Percentiles rank a stretch among this genome's conserved stretches.
phyloP scores from a whole-genome alignment of 306 rosid genomes.

The Spatholobus suberectus region DNA sequence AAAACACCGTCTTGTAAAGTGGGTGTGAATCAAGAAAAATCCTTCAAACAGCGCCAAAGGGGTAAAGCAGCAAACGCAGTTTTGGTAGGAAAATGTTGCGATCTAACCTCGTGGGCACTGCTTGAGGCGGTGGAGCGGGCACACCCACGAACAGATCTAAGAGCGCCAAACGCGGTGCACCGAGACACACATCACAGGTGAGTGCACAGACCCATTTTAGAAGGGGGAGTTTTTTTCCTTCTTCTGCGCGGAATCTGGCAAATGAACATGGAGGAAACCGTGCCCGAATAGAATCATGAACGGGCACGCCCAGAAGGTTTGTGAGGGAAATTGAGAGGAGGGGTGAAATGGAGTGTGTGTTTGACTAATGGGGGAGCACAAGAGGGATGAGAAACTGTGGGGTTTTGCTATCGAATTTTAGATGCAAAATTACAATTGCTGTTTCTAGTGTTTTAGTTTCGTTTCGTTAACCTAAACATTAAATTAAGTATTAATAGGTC shows the following conservation, averaged over 20 bases:
- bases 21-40: constrained; percentile 36
- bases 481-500: too few species aligned
- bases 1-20: constrained; percentile 34
- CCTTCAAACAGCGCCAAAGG: constrained; percentile 25
- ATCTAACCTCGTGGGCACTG: constrained; percentile 49
- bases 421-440: neutral
- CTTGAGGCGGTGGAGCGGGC: constrained; percentile 28
- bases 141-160: constrained; percentile 43
- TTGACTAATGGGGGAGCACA: constrained; percentile 39
- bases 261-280: constrained; percentile 13
- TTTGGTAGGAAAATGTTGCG: constrained; percentile 21
- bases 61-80: neutral
- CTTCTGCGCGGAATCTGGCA: constrained; percentile 9
- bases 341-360: constrained; percentile 40
- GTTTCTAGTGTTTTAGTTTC: neutral
- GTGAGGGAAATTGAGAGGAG: constrained; percentile 17
- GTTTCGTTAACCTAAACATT: neutral
- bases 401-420: neutral
- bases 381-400: constrained; percentile 9
- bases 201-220: neutral
- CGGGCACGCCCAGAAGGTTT: neutral
- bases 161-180: neutral
- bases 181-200: constrained; percentile 24
- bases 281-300: neutral
- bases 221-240: neutral